Conservation (phyloP, 2,329 filamentous ascomycete genomes). For the Rhynchosporium agropyri region DNA sequence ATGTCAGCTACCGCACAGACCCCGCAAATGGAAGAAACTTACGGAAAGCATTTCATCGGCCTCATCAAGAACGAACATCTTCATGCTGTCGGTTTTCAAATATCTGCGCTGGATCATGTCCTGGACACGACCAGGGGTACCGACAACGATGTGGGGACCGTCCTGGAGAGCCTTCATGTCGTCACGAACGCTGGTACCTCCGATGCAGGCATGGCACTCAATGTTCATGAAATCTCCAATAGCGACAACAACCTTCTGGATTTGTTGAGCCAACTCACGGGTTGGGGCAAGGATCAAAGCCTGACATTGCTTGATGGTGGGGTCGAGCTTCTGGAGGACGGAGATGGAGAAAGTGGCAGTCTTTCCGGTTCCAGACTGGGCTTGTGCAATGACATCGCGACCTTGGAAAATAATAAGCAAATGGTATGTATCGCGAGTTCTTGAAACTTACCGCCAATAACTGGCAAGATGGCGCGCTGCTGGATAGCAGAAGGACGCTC, state of each 20-base stretch:
- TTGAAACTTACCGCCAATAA: conserved; percentile 86
- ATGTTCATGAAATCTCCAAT: conserved; percentile 99
- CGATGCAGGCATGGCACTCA: conserved; percentile 98
- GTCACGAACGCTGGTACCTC: conserved; percentile 95
- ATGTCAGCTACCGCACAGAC: conserved; percentile 43
- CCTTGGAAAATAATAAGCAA: conserved; percentile 52
- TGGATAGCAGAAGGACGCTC: conserved; percentile 99
- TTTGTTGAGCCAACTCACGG: conserved; percentile 98
- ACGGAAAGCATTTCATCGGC: conserved; percentile 98
- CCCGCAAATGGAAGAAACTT: conserved; percentile 45
- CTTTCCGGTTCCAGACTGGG: conserved; percentile 99
- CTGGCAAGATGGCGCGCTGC: conserved; percentile 99
- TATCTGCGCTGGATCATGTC: conserved; percentile 99
- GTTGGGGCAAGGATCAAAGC: conserved; percentile 97
- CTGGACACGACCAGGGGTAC: conserved; percentile 96
- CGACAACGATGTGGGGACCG: conserved; percentile 95
- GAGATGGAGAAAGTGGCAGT: conserved; percentile 99
- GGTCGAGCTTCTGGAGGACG: conserved; percentile 97
- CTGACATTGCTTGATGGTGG: conserved; percentile 93
- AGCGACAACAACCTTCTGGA: conserved; percentile 98
- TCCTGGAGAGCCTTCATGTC: conserved; percentile 98
- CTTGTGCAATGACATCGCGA: conserved; percentile 99
- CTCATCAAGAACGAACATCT: conserved; percentile 99
- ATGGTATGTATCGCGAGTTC: conserved; percentile 8
- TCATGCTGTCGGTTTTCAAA: conserved; percentile 96